Evolutionary conservation across 148 eudicot species (phyloP).

Genomic region (Chenopodium formosanum): DNA sequence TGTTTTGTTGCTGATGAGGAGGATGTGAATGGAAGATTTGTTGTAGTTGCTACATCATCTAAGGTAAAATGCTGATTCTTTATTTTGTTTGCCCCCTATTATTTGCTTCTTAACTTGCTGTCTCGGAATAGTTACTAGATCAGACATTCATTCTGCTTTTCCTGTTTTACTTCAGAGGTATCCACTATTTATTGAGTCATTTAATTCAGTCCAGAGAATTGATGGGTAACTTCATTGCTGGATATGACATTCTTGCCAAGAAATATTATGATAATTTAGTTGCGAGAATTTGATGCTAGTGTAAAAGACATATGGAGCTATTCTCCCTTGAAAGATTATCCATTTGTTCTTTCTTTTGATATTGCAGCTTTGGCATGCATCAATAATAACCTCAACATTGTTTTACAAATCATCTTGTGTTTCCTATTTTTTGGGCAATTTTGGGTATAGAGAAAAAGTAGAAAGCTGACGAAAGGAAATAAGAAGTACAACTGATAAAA

Average conservation of each 20-base stretch:
- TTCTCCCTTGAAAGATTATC: not conserved
- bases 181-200: too few species aligned
- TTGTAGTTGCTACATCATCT: constrained; percentile 61
- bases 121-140: not conserved
- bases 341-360: not conserved
- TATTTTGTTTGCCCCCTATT: not conserved
- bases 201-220: too few species aligned
- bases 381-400: not conserved
- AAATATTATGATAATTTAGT: too few species aligned
- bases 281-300: not conserved
- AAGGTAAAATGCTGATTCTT: constrained; percentile 47
- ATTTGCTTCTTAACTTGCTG: not conserved
- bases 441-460: too few species aligned
- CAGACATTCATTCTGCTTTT: not conserved
- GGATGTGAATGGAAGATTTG: constrained; percentile 48
- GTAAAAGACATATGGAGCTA: not conserved
- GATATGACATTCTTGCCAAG: not conserved
- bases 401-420: not conserved
- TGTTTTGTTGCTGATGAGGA: constrained; percentile 63
- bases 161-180: not conserved
- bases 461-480: too few species aligned
- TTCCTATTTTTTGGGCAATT: not conserved
- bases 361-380: not conserved
- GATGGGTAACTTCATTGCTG: not conserved
- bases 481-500: not conserved